These are phyloP conservation scores for Termitomyces sp. DNA, from an alignment of 768 basidiomycete species.

Conservation along the genomic window DNA sequence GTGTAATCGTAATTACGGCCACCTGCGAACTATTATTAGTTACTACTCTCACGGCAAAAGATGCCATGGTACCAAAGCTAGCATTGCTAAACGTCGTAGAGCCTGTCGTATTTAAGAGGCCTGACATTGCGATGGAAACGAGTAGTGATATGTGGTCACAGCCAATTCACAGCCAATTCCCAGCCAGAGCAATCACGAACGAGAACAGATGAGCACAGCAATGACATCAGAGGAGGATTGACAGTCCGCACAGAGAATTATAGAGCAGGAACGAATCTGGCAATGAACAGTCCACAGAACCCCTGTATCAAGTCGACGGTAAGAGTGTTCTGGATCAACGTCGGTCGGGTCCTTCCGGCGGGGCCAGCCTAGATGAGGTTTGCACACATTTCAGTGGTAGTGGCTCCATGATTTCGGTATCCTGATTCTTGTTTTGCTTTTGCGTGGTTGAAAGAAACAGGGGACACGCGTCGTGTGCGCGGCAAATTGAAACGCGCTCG, in stretches of 20 bases:
- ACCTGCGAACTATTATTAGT: neutral
- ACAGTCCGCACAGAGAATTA: neutral
- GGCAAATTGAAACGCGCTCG: neutral
- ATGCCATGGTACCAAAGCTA: neutral
- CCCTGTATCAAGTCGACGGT: neutral
- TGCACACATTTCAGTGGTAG: neutral
- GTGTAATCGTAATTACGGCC: conserved; percentile 9
- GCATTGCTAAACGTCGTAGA: neutral
- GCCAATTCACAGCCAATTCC: neutral
- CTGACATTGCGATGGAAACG: neutral
- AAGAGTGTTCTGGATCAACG: neutral
- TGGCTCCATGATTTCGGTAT: neutral
- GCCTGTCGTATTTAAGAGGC: neutral
- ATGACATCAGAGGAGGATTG: neutral
- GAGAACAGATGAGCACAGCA: neutral
- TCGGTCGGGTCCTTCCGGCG: neutral
- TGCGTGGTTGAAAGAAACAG: neutral
- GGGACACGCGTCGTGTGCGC: neutral
- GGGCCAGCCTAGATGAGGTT: neutral
- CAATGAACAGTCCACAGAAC: neutral
- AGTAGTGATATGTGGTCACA: neutral
- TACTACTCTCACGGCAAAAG: neutral
- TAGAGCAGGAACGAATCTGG: neutral
- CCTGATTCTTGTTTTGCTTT: neutral
- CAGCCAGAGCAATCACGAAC: neutral